Evolutionary conservation across 1,284 basidiomycete genomes (phyloP).

Genomic region (Leccinum pseudoinsigne): DNA sequence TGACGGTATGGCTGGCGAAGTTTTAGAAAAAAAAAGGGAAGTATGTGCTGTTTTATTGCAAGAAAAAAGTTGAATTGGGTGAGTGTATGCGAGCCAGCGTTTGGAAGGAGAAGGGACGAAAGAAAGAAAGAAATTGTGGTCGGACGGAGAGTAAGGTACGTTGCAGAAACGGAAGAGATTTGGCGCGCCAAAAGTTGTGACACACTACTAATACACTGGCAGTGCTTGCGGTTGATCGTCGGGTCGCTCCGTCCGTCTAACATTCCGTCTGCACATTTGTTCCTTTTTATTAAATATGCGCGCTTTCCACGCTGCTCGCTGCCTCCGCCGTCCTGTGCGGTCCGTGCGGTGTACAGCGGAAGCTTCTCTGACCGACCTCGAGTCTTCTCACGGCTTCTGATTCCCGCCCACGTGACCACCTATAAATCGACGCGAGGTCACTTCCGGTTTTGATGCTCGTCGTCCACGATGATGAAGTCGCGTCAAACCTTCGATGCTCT

Average conservation of each 20-base stretch:
- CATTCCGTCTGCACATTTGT: constrained; percentile 5
- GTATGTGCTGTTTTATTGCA: constrained; percentile 18
- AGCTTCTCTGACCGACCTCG: not conserved
- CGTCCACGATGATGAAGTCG: constrained; percentile 26
- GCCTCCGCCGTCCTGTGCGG: constrained; percentile 13
- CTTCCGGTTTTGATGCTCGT: not conserved
- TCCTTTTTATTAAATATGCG: constrained; percentile 7
- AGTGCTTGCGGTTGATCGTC: too few relatives aligned
- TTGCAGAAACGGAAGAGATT: constrained; percentile 19
- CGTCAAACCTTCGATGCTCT: constrained; percentile 19
- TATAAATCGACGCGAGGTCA: constrained; percentile 12
- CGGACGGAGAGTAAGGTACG: constrained; percentile 11
- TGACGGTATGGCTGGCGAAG: constrained; percentile 53
- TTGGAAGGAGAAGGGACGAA: constrained; percentile 12
- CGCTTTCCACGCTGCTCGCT: constrained; percentile 8
- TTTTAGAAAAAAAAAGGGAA: constrained; percentile 15
- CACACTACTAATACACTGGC: not conserved
- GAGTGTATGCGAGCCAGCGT: constrained; percentile 27
- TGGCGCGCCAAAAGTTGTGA: constrained; percentile 18
- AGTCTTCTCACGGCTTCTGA: constrained; percentile 1
- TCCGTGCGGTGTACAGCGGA: constrained; percentile 12
- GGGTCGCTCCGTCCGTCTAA: not conserved
- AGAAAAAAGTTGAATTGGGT: constrained; percentile 9
- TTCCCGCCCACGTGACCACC: constrained; percentile 24
- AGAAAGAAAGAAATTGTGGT: constrained; percentile 11